Conservation (phyloP, 305 asterid species). For the Plantago rigida region DNA sequence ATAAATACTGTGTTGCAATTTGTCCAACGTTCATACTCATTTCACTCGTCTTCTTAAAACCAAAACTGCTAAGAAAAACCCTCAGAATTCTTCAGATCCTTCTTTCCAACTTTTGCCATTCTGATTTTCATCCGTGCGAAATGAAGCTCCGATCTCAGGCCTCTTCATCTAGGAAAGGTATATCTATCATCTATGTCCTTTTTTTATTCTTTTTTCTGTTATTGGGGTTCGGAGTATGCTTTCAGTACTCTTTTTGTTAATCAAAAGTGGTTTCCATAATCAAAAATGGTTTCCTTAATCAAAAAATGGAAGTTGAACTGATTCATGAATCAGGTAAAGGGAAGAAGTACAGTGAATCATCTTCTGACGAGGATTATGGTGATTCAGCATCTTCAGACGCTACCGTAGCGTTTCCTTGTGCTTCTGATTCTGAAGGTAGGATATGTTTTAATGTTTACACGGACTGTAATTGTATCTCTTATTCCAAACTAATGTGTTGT, state of each 20-base stretch:
- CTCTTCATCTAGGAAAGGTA: conserved; percentile 44
- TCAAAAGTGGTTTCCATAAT: not conserved
- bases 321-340: conserved; percentile 33
- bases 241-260: not conserved
- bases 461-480: too few species aligned
- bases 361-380: conserved; percentile 40
- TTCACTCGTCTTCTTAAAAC: too few species aligned
- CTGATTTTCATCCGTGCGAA: not conserved
- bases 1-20: too few species aligned
- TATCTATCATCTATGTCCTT: not conserved
- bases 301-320: too few species aligned
- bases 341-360: conserved; percentile 32
- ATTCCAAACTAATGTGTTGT: not conserved
- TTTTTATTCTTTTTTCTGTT: not conserved
- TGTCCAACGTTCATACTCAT: too few species aligned
- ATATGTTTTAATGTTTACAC: conserved; percentile 8
- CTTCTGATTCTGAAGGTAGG: conserved; percentile 31
- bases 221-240: not conserved
- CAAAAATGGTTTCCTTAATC: conserved; percentile 5
- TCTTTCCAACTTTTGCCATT: too few species aligned
- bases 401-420: conserved; percentile 16
- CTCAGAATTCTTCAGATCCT: too few species aligned
- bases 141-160: conserved; percentile 59
- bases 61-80: too few species aligned
- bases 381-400: conserved; percentile 35